Evolutionary conservation across 129 eudicot species (phyloP).

Genomic region (Helianthus annuus): HanXRQr2.0-SUNRISE NC_035439.2:31898993-31899492

Average conservation of each 20-base stretch:
- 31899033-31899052: constrained; percentile 82
- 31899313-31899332: too few relatives aligned
- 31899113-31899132: constrained; percentile 82
- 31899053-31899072: constrained; percentile 66
- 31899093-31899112: constrained; percentile 93
- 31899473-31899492: constrained; percentile 87
- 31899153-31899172: background rate
- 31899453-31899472: constrained; percentile 87
- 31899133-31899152: constrained; percentile 22
- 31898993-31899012: constrained; percentile 59
- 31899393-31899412: constrained; percentile 72
- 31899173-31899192: background rate
- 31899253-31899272: too few relatives aligned
- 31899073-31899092: constrained; percentile 87
- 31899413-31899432: constrained; percentile 74
- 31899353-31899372: constrained; percentile 85
- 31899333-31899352: background rate
- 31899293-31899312: too few relatives aligned
- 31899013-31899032: constrained; percentile 90
- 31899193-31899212: too few relatives aligned
- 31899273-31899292: too few relatives aligned
- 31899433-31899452: constrained; percentile 75
- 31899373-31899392: constrained; percentile 74
- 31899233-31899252: too few relatives aligned
- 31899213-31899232: too few relatives aligned